phyloP scores from a whole-genome alignment of 352 stramenopile genomes.

The Aphanomyces invadans region DNA sequence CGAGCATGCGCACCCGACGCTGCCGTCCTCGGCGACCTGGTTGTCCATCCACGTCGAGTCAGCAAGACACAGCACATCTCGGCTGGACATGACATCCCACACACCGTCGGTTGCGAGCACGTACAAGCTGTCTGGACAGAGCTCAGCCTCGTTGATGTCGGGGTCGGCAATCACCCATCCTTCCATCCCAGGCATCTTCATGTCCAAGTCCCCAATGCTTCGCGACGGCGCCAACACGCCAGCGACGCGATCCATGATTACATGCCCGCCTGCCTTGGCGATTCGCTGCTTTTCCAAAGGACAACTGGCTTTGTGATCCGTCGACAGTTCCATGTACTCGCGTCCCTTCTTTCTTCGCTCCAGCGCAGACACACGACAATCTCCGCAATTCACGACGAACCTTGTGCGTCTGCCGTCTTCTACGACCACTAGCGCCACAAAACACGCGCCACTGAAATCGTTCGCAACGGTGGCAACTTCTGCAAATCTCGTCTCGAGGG shows the following conservation, averaged over 20 bases:
- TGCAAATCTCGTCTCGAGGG: constrained; percentile 42
- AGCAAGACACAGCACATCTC: constrained; percentile 46
- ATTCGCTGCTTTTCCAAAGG: constrained; percentile 50
- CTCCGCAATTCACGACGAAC: constrained; percentile 64
- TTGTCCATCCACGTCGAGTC: constrained; percentile 30
- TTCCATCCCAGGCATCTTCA: constrained; percentile 62
- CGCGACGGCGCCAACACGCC: constrained; percentile 76
- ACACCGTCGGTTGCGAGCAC: constrained; percentile 70
- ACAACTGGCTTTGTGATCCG: constrained; percentile 72
- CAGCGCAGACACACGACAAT: constrained; percentile 42
- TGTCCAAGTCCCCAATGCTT: constrained; percentile 77
- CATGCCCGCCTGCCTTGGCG: constrained; percentile 48
- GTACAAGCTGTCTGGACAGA: constrained; percentile 39
- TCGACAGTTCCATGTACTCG: constrained; percentile 31
- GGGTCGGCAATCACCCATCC: constrained; percentile 67
- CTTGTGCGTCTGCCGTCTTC: constrained; percentile 38
- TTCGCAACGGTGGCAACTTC: constrained; percentile 30
- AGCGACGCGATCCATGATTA: constrained; percentile 62
- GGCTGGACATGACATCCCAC: constrained; percentile 57
- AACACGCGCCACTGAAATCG: constrained; percentile 60
- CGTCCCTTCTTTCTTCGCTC: neutral
- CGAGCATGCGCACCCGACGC: constrained; percentile 34
- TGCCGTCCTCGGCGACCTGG: constrained; percentile 9
- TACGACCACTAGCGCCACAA: constrained; percentile 49
- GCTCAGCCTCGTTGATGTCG: constrained; percentile 43